Evolutionary conservation across 2,329 filamentous ascomycete genomes (phyloP).

Genomic region (Akanthomyces lecanii): DNA sequence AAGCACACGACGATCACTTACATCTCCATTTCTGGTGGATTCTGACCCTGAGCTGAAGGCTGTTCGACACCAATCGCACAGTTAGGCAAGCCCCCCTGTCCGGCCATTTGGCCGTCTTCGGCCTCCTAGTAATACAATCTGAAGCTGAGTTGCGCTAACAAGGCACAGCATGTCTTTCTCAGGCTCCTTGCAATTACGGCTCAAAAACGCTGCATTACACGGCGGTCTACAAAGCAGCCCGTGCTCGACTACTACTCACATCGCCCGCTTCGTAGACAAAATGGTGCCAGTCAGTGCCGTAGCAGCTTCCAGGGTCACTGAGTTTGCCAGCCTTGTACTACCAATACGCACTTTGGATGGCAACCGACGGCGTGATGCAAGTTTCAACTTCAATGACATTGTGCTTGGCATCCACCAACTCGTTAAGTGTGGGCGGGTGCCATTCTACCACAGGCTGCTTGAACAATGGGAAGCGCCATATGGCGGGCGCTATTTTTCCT

Average conservation of each 20-base stretch:
- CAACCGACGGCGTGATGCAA: neutral
- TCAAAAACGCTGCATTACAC: neutral
- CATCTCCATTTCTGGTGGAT: conserved; percentile 11
- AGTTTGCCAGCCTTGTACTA: neutral
- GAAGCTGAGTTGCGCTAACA: conserved; percentile 3
- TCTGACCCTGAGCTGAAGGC: conserved; percentile 12
- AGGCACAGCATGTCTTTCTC: neutral
- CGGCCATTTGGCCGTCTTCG: conserved; percentile 6
- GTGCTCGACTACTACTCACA: neutral
- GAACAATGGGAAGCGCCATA: neutral
- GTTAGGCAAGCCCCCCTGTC: neutral
- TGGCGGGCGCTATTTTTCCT: conserved; percentile 9
- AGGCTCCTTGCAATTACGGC: conserved; percentile 10
- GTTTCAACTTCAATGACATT: neutral
- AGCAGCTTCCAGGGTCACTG: neutral
- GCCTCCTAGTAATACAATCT: neutral
- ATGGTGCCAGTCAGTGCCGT: neutral
- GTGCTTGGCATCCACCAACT: neutral
- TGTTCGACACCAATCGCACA: conserved; percentile 3
- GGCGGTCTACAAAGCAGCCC: neutral
- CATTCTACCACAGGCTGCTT: neutral
- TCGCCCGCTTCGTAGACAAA: neutral
- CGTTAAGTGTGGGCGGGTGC: neutral
- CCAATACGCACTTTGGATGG: neutral
- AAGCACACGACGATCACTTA: conserved; percentile 16